Conservation (phyloP, 208 protist species). For the Acanthamoeba divionensis region DNA sequence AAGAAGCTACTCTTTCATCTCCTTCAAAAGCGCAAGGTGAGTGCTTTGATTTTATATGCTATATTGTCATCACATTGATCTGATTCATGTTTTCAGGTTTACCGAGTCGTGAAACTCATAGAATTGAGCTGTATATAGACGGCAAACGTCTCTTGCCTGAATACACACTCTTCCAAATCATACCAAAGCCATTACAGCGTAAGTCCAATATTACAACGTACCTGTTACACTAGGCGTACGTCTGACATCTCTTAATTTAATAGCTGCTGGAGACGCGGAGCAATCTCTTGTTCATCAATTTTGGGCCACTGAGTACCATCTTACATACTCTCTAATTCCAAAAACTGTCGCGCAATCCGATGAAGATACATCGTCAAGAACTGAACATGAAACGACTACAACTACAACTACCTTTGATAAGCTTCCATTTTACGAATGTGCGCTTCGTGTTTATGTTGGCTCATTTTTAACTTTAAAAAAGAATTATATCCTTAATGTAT, state of each 20-base stretch:
- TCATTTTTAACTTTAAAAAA: background rate
- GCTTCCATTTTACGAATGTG: background rate
- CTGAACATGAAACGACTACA: background rate
- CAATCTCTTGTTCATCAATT: background rate
- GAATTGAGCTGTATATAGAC: constrained; percentile 14
- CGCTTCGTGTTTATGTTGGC: background rate
- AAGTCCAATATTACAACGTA: no score
- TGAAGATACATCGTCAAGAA: background rate
- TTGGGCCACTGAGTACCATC: background rate
- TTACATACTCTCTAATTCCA: background rate
- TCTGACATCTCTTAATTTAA: background rate
- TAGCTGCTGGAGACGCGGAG: background rate
- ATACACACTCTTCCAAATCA: constrained; percentile 58
- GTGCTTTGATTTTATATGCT: background rate
- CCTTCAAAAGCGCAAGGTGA: background rate
- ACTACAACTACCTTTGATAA: background rate
- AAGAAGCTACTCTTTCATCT: background rate
- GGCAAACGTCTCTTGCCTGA: background rate
- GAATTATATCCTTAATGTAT: background rate
- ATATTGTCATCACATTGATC: no score
- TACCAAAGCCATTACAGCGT: constrained; percentile 7
- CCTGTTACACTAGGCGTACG: background rate
- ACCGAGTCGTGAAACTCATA: background rate
- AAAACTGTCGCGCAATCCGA: background rate
- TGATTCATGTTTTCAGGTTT: no score